These are phyloP conservation scores for Cocos nucifera DNA, from an alignment of 176 grass and related monocot species.

Conservation along the genomic window DNA sequence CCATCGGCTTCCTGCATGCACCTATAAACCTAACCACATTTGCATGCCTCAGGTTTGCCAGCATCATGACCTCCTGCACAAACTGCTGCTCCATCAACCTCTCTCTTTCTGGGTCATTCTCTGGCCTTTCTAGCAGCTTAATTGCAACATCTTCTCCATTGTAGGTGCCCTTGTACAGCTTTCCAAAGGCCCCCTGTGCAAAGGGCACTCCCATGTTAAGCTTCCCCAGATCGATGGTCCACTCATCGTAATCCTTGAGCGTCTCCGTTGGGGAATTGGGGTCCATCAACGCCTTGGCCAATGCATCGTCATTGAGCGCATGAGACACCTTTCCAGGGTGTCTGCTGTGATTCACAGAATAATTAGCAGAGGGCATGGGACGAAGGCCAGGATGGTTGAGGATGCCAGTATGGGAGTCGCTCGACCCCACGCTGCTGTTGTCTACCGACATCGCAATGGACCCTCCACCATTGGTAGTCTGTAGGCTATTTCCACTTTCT, in stretches of 20 bases:
- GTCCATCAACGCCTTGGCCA: constrained; percentile 54
- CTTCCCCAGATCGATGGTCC: constrained; percentile 64
- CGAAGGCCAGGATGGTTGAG: constrained; percentile 63
- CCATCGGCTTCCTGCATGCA: constrained; percentile 54
- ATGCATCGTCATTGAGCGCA: constrained; percentile 29
- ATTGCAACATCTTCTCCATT: constrained; percentile 70
- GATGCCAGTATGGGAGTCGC: constrained; percentile 49
- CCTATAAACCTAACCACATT: constrained; percentile 73
- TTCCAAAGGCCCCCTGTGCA: constrained; percentile 76
- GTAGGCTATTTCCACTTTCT: constrained; percentile 33
- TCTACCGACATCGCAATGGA: constrained; percentile 45
- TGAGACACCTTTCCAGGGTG: constrained; percentile 6
- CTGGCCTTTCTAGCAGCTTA: constrained; percentile 63
- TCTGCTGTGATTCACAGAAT: constrained; percentile 38
- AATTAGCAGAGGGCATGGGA: constrained; percentile 15
- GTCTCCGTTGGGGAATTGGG: constrained; percentile 33
- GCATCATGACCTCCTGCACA: constrained; percentile 67
- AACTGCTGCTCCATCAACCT: constrained; percentile 79
- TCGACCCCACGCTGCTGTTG: constrained; percentile 58
- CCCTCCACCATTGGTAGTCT: constrained; percentile 29
- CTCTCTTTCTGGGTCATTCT: constrained; percentile 48
- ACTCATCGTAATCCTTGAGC: constrained; percentile 41
- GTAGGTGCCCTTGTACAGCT: constrained; percentile 58
- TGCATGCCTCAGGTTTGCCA: constrained; percentile 44
- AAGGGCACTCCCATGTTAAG: constrained; percentile 55